These are phyloP conservation scores for Rauvolfia tetraphylla DNA, from an alignment of 257 asterid genomes.

Conservation along the genomic window DNA sequence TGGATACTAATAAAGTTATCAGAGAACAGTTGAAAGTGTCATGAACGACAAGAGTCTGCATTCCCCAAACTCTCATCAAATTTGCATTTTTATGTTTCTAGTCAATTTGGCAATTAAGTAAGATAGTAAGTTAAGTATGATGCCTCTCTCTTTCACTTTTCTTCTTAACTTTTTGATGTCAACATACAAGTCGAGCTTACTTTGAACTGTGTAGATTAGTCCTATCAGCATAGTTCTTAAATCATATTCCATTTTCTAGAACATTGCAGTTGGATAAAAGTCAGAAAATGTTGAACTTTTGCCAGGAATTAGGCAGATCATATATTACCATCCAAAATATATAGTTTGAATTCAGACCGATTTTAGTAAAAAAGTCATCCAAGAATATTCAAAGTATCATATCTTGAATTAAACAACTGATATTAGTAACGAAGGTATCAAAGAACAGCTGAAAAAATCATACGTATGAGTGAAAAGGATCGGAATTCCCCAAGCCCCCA, in stretches of 20 bases:
- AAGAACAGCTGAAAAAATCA: too few relatives aligned
- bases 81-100: not conserved
- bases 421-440: too few relatives aligned
- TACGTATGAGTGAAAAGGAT: too few relatives aligned
- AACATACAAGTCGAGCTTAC: not conserved
- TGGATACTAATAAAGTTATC: not conserved
- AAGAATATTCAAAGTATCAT: too few relatives aligned
- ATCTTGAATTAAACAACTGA: too few relatives aligned
- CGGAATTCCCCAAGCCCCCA: too few relatives aligned
- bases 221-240: too few relatives aligned
- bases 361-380: too few relatives aligned
- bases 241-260: not conserved
- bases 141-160: not conserved
- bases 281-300: too few relatives aligned
- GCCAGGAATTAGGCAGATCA: not conserved
- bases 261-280: not conserved
- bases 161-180: not conserved
- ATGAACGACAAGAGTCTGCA: not conserved
- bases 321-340: too few relatives aligned
- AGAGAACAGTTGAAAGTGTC: not conserved
- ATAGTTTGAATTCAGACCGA: too few relatives aligned
- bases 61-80: not conserved
- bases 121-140: too few relatives aligned
- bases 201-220: not conserved
- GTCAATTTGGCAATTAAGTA: not conserved